Base-by-base conservation (phyloP, 768 basidiomycete genomes). In the Terana coerulea region DNA sequence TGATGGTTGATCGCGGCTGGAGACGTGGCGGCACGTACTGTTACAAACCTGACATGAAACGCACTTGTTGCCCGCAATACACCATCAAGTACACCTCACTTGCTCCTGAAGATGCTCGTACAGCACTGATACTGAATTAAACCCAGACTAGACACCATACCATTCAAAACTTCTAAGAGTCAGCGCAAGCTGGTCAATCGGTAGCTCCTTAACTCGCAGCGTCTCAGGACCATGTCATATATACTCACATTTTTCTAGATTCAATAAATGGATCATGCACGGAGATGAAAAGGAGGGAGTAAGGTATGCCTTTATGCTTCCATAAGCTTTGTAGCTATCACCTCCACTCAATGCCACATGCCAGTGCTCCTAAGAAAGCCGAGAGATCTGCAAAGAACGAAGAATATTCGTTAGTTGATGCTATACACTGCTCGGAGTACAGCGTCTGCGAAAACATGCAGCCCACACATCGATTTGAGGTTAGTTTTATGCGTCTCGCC, bases 61-160 rank as follows among this genome's bases (percentile, higher is more conserved):
- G 69, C 5, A 86, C 92, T 9, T 98, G 95, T 64, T 98, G 95
- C 64, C 91, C 95, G 0, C 89, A 93, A 58, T 95, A 97, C 64
- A 92, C 95, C 3, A 98, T 98, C 66, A 90, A 81, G 92, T 88
- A 59, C 49, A 44, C 22, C 35, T 25, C 54, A 37, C 7, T 43
- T 2, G n/a, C n/a, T n/a, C n/a, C n/a, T n/a, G n/a, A n/a, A n/a
- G n/a, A n/a, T 24, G 5, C 33, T 30, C 35, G 41, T 11, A 21
- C 22, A 28, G 45, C 15, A 14, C 5, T 26, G n/a, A 43, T 41
- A 44, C 0, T 42, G 29, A 42, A 10, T 47, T 22, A 24, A 37
- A n/a, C 2, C 11, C 60, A 91, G 88, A 64, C 75, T 90, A 46
- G 88, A 88, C 63, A 83, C 80, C 2, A 62, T 73, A 1, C 67